These are phyloP conservation scores for Acanthamoeba polyphaga DNA, from an alignment of 208 protist genomes.

Conservation along the genomic window DNA sequence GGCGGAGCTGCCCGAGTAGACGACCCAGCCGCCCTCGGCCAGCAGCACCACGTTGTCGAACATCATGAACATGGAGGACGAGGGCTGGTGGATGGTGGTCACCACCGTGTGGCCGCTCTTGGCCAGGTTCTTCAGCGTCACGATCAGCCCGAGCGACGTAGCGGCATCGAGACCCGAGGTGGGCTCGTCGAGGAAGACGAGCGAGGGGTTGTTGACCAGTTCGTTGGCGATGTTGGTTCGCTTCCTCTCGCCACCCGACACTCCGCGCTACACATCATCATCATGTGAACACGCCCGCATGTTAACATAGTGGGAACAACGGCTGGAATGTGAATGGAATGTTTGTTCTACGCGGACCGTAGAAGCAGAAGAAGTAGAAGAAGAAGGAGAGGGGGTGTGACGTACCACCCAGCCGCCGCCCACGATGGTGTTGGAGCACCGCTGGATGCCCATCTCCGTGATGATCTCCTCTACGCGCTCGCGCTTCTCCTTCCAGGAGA, in stretches of 20 bases:
- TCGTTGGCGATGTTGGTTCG: constrained; percentile 86
- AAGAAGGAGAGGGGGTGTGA: too few species aligned
- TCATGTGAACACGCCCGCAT: too few species aligned
- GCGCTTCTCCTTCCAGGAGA: constrained; percentile 50
- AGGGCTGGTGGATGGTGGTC: constrained; percentile 96
- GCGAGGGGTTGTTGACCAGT: constrained; percentile 78
- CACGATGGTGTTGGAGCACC: constrained; percentile 63
- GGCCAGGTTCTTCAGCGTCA: constrained; percentile 91
- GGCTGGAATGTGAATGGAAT: too few species aligned
- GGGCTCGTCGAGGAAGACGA: constrained; percentile 86
- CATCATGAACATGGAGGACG: constrained; percentile 91
- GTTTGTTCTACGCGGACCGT: too few species aligned
- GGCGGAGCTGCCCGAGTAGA: constrained; percentile 41
- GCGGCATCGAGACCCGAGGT: constrained; percentile 91
- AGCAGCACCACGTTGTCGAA: constrained; percentile 78
- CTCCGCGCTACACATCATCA: too few species aligned
- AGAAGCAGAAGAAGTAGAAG: too few species aligned
- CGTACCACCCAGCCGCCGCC: constrained; percentile 56
- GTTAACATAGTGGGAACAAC: too few species aligned
- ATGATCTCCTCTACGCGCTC: constrained; percentile 51
- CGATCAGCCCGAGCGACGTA: constrained; percentile 92
- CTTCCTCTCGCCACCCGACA: constrained; percentile 84
- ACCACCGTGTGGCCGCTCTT: constrained; percentile 92
- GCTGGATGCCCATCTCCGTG: constrained; percentile 63
- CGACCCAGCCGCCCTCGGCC: constrained; percentile 40